phyloP scores from a whole-genome alignment of 2,329 filamentous ascomycete genomes.

The Venturia oleaginea region DNA sequence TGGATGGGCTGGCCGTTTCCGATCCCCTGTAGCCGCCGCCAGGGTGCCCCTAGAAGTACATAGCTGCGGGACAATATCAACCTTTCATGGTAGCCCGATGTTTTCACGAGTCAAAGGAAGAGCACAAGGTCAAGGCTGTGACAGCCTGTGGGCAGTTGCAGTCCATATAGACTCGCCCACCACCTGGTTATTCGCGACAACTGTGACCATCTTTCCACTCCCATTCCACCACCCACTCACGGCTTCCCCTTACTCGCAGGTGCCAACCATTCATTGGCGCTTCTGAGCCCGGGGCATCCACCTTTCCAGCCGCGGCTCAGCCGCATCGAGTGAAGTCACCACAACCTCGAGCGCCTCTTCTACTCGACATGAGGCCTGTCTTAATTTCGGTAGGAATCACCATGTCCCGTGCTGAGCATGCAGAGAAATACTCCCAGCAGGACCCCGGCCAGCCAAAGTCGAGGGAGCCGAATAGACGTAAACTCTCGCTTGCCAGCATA shows the following conservation, averaged over 20 bases:
- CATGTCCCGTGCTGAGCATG: conserved; percentile 4
- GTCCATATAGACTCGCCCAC: neutral
- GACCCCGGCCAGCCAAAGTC: neutral
- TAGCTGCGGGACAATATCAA: neutral
- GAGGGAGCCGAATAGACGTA: neutral
- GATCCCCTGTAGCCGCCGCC: neutral
- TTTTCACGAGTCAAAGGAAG: conserved; percentile 1
- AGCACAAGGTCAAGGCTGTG: neutral
- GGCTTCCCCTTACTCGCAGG: conserved; percentile 3
- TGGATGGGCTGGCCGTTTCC: neutral
- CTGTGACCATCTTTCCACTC: neutral
- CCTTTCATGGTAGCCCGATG: neutral
- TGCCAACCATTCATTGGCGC: neutral
- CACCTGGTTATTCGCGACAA: neutral
- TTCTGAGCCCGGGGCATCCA: conserved; percentile 1
- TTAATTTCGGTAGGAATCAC: conserved; percentile 7
- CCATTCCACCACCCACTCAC: neutral
- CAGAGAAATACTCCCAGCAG: neutral
- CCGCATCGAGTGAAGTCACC: neutral
- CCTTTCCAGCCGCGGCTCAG: neutral
- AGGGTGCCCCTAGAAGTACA: neutral
- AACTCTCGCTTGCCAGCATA: conserved; percentile 29
- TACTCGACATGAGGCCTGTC: conserved; percentile 4
- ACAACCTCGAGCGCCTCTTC: neutral
- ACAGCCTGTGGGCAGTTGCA: neutral